Evolutionary conservation across 2,329 filamentous ascomycete genomes (phyloP), one percentile per base, ranked within the genome.

Genomic region (Ophiocordyceps camponoti-saundersi): DNA sequence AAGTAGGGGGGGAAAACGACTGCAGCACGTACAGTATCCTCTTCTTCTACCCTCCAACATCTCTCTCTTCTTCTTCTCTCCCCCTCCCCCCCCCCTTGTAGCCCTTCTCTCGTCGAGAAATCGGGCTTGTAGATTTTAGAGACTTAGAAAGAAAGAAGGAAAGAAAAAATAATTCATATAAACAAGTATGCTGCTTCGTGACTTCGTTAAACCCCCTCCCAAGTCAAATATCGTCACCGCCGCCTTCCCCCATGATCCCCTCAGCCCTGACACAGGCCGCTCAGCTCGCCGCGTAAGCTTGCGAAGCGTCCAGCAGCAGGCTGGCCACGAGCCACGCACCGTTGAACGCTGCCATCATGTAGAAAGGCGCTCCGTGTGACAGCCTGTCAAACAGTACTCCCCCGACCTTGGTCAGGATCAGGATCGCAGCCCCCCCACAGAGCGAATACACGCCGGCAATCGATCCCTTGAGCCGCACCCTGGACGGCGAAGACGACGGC

Each of bases 381-480:
- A 80, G 67, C 20, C 64, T 71, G 61, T 98, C 92, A 57, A 96
- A 98, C 44, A 95, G 64, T 36, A 79, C 77, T 0, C 92, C 92
- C 13, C 92, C 92, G 4, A 92, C 62, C 65, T 98, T 98, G 0
- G 92, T 96, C 16, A 98, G 72, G 6, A 96, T 64, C 47, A 98
- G 63, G 46, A 98, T 98, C 0, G 89, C 92, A 1, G 80, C 83
- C 15, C 90, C 92, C 12, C 92, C 92, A 48, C 83, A 88, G 51
- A 95, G 77, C 46, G 85, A 93, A 63, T 98, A 98, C 1, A 95
- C 82, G 2, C 92, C 92, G 0, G 92, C 90, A 53, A 98, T 92
- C 15, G 86, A 90, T 13, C 92, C 92, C 66, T 96, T 96, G 46
- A 96, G 74, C 29, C 71, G 66, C 36, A 78, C 71, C 15, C 75